Evolutionary conservation across 768 basidiomycete genomes (phyloP).

Genomic region (Steccherinum ochraceum): DNA sequence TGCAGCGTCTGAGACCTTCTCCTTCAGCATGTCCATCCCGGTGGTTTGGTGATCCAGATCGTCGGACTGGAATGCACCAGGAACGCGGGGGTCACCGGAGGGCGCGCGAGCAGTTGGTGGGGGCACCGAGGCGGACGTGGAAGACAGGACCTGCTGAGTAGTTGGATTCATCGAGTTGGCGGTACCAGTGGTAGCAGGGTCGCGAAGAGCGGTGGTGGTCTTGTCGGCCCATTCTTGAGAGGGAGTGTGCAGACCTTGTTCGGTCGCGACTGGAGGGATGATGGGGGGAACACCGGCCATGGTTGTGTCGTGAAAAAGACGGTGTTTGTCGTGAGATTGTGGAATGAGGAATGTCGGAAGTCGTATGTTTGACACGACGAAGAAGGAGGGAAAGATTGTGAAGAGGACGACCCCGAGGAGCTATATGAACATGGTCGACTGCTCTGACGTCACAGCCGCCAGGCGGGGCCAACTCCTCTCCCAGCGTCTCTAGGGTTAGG

Average conservation of each 20-base stretch:
- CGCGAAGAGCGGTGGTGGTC: constrained; percentile 7
- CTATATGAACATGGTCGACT: too few relatives aligned
- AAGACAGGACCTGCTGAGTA: constrained; percentile 8
- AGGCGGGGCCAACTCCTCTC: too few relatives aligned
- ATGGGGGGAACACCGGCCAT: too few relatives aligned
- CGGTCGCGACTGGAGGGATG: background rate
- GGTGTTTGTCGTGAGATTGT: too few relatives aligned
- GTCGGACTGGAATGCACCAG: constrained; percentile 9
- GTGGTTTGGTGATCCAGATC: background rate
- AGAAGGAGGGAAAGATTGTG: too few relatives aligned
- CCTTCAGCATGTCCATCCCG: background rate
- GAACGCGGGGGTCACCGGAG: constrained; percentile 4
- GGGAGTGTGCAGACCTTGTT: constrained; percentile 8
- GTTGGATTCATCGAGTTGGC: constrained; percentile 7
- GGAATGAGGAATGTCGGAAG: too few relatives aligned
- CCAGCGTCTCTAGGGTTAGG: too few relatives aligned
- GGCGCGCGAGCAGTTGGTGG: background rate
- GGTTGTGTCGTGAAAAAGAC: too few relatives aligned
- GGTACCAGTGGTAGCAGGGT: background rate
- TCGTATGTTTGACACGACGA: too few relatives aligned
- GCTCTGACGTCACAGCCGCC: too few relatives aligned
- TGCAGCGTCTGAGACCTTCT: background rate
- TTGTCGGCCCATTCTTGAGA: constrained; percentile 8
- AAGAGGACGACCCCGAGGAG: too few relatives aligned
- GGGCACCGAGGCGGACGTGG: background rate